phyloP scores from a whole-genome alignment of 805 yeast species.

The Blastobotrys chiropterorum region DNA sequence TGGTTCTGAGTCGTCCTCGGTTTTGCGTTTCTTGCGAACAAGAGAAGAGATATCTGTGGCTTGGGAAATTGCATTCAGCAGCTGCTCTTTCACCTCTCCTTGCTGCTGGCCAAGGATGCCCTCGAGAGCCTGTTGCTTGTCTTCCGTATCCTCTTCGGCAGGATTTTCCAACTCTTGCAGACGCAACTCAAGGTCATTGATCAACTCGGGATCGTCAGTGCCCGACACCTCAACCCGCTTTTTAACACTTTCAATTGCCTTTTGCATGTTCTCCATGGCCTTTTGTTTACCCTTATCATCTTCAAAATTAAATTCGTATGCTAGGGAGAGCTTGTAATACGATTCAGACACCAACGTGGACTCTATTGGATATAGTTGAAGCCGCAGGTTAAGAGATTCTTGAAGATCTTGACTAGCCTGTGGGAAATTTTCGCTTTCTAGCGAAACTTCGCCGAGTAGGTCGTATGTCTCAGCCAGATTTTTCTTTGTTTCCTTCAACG shows the following conservation, averaged over 20 bases:
- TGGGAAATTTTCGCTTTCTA: slow-evolving; percentile 81
- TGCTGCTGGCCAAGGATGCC: slow-evolving; percentile 19
- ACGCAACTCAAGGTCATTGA: slow-evolving; percentile 30
- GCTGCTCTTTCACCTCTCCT: slow-evolving; percentile 7
- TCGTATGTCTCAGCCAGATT: slow-evolving; percentile 71
- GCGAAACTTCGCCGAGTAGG: slow-evolving; percentile 79
- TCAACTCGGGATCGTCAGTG: slow-evolving; percentile 33
- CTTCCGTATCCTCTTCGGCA: slow-evolving; percentile 10
- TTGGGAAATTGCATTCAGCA: slow-evolving; percentile 13
- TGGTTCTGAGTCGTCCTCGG: not conserved
- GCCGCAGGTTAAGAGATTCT: slow-evolving; percentile 49
- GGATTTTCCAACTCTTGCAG: not conserved
- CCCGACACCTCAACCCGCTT: slow-evolving; percentile 34
- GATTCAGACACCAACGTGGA: slow-evolving; percentile 67
- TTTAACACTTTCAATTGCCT: slow-evolving; percentile 47
- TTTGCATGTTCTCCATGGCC: slow-evolving; percentile 49
- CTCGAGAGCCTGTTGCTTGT: slow-evolving; percentile 14
- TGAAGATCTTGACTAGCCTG: slow-evolving; percentile 71
- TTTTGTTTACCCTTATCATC: slow-evolving; percentile 40
- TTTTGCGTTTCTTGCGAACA: slow-evolving; percentile 21
- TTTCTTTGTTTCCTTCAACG: slow-evolving; percentile 25
- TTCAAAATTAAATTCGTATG: slow-evolving; percentile 64
- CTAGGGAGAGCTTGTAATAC: slow-evolving; percentile 73
- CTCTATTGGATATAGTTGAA: slow-evolving; percentile 43
- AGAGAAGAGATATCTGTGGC: slow-evolving; percentile 29